Conservation (phyloP, 148 eudicot genomes). For the Nepenthes gracilis region DNA sequence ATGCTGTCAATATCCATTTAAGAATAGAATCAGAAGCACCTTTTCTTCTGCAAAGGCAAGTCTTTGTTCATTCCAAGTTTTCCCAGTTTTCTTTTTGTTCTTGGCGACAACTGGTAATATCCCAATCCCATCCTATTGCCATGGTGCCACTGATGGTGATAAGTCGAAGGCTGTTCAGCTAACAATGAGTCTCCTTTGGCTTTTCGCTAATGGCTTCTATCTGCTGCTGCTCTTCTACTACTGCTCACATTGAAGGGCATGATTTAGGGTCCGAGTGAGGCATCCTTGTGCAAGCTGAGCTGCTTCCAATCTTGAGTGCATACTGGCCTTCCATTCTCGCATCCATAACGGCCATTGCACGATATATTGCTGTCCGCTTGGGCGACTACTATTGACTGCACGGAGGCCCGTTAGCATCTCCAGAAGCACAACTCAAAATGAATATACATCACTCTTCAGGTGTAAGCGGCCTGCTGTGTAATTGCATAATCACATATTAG, state of each 20-base stretch:
- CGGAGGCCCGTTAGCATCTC: slow-evolving; percentile 65
- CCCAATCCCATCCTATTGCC: not conserved
- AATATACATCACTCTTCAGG: slow-evolving; percentile 76
- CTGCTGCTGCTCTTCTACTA: slow-evolving; percentile 26
- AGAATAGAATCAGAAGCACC: no score
- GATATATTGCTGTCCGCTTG: slow-evolving; percentile 18
- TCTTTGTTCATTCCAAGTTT: no score
- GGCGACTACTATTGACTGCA: slow-evolving; percentile 42
- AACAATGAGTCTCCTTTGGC: slow-evolving; percentile 8
- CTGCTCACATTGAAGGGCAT: slow-evolving; percentile 58
- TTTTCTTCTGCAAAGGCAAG: no score
- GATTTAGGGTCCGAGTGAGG: slow-evolving; percentile 26
- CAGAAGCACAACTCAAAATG: slow-evolving; percentile 73
- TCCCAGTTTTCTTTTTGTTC: not conserved
- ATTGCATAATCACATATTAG: not conserved
- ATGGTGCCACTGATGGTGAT: not conserved
- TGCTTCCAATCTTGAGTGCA: slow-evolving; percentile 26
- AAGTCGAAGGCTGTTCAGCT: not conserved
- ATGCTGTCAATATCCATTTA: no score
- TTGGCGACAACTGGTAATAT: not conserved
- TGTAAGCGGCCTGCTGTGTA: slow-evolving; percentile 44
- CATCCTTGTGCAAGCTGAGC: slow-evolving; percentile 42
- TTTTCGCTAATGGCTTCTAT: slow-evolving; percentile 18
- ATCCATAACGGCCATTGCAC: slow-evolving; percentile 58
- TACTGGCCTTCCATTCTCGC: slow-evolving; percentile 46